Evolutionary conservation across 164 flowering plant genomes (phyloP), one percentile per base, ranked within the genome.

Genomic region (Magnolia officinalis): DNA sequence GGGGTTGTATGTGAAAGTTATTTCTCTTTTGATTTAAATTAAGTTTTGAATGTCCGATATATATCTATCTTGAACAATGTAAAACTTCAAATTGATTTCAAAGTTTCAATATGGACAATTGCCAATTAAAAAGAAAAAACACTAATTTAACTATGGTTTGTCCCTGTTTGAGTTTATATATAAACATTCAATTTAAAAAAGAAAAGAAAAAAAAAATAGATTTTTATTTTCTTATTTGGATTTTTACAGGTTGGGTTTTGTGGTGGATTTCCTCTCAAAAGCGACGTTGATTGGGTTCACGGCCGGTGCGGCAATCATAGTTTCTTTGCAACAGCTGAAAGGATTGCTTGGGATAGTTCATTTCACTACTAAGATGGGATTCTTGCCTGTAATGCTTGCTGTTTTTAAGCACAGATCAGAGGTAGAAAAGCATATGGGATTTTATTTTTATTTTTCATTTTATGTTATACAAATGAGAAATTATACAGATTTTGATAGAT

Each of bases 241-340:
- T 1, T 19, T 67, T 68, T 67, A 26, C 81, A 90, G 94, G 82
- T 74, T 91, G 58, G 95, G 96, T 0, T 86, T 91, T 74, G 77
- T 91, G 26, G 81, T 90, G 37, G 93, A 91, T 75, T 90, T 87
- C 71, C 78, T 91, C 0, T 91, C 96, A 1, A 86, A 86, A 73
- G 82, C 96, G 6, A 90, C 92, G 2, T 78, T 89, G 14, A 78
- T 87, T 4, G 96, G 96, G 11, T 90, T 91, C 82, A 90, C 87
- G 90, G 91, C 87, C 6, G 96, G 94, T 13, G 87, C 94, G 23
- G 91, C 94, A 63, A 77, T 86, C 21, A 84, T 89, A 16, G 88
- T 91, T 0, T 80, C 83, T 16, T 81, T 90, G 61, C 96, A 90
- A 80, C 96, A 91, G 80, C 85, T 91, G 1, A 91, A 91, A 77